Evolutionary conservation across 257 asterid genomes (phyloP), one percentile per base, ranked within the genome.

Genomic region (Lycium ferocissimum): DNA sequence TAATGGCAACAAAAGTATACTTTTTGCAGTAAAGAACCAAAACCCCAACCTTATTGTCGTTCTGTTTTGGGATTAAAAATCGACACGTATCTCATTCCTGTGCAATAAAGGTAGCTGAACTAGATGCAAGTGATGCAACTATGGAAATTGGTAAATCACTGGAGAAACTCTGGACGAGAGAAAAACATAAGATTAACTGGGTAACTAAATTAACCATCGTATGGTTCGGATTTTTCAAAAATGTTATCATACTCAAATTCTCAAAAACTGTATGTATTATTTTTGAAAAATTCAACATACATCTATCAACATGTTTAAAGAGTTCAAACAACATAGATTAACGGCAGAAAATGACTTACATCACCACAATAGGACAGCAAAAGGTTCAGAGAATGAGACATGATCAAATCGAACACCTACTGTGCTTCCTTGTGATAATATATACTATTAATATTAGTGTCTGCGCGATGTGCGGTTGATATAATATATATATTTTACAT

Each of bases 81-180:
- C 53, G 53, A 69, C 53, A 38, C 53, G 11, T 38, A 17, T 17
- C 7, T 7, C 20, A 8, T 69, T 69, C 53, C 18, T 69, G 22
- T 69, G 26, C 26, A 69, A 69, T 12, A 69, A 69, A 33, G 37
- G 11, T 67, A 35, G 12, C 75, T 40, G 33, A 6, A 33, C n/a
- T 33, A 33, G 45, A 66, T 66, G 73, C n/a, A 33, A 66, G 43
- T 65, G 45, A 66, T 66, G 73, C n/a, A 33, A 66, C 72, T 65
- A 33, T 65, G 72, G 72, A 5, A 5, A 65, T 3, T 2, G 13
- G 2, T 11, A 33, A 65, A 22, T 1, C 38, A 63, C 7, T 63
- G 17, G 38, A 63, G 6, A 62, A 65, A 33, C 43, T 40, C 43
- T 40, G 33, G 18, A 26, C 5, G 40, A 33, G 67, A 2, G 33